phyloP scores from a whole-genome alignment of 2,329 filamentous ascomycete species.

The Exophiala viscosa region DNA sequence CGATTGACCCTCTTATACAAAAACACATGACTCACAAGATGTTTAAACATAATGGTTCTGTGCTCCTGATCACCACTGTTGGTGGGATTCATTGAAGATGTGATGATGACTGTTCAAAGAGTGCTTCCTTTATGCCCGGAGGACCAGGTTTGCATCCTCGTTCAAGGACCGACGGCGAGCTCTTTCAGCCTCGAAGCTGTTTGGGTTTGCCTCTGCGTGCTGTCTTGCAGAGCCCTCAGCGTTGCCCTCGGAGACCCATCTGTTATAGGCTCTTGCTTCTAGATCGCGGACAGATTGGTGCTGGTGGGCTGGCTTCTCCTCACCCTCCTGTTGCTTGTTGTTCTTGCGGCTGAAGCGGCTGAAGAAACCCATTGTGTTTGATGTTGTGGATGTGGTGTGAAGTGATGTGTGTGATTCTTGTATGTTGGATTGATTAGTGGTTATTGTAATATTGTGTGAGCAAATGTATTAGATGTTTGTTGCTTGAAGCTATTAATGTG shows the following conservation, averaged over 20 bases:
- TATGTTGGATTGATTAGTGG: not conserved
- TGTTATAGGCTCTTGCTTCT: slow-evolving; percentile 12
- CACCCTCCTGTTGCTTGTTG: slow-evolving; percentile 2
- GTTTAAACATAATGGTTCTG: too few species aligned
- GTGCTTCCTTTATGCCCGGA: not conserved
- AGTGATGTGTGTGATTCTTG: not conserved
- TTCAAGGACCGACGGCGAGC: slow-evolving; percentile 6
- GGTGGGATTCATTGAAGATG: too few species aligned
- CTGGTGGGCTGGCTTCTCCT: not conserved
- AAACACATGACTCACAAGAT: too few species aligned
- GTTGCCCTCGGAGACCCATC: slow-evolving; percentile 4
- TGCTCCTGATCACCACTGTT: too few species aligned
- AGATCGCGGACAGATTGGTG: slow-evolving; percentile 14
- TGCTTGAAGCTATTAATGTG: not conserved
- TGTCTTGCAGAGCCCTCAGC: too few species aligned
- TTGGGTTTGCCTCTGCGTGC: not conserved
- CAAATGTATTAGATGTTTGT: not conserved
- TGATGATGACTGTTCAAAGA: not conserved
- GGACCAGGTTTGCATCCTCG: not conserved
- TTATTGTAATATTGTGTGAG: not conserved
- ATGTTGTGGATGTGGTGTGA: not conserved
- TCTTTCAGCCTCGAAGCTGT: slow-evolving; percentile 9
- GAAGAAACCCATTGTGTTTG: slow-evolving; percentile 9
- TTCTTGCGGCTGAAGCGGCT: not conserved
- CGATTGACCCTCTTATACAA: too few species aligned